phyloP scores from a whole-genome alignment of 2,329 filamentous ascomycete genomes.

The Neocucurbitaria cava region DNA sequence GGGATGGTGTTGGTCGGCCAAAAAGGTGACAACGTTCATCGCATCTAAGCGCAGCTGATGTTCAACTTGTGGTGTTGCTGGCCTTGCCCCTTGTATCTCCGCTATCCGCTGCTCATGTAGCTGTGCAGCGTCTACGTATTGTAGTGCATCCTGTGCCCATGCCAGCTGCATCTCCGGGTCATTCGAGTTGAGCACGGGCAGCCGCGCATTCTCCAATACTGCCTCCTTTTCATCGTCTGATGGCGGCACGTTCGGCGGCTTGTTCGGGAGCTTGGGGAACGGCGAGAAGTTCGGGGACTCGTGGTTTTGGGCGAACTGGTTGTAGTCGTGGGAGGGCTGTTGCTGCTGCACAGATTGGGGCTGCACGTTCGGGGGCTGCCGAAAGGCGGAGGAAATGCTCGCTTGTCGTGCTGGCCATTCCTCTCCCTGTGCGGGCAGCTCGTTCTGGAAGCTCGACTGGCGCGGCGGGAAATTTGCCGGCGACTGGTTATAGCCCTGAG shows the following conservation, averaged over 20 bases:
- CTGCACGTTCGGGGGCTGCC: constrained; percentile 45
- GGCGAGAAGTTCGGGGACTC: constrained; percentile 83
- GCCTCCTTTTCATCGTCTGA: constrained; percentile 94
- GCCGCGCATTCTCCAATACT: constrained; percentile 82
- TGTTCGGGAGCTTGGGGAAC: constrained; percentile 82
- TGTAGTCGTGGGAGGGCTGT: constrained; percentile 47
- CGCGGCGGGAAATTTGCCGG: constrained; percentile 40
- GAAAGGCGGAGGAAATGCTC: constrained; percentile 48
- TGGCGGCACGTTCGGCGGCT: constrained; percentile 86
- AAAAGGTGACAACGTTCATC: constrained; percentile 87
- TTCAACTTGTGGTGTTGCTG: constrained; percentile 83
- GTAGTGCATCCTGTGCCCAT: constrained; percentile 92
- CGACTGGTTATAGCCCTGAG: constrained; percentile 36
- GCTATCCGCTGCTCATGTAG: constrained; percentile 76
- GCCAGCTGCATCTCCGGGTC: constrained; percentile 96
- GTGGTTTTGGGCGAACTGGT: constrained; percentile 47
- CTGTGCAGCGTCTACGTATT: constrained; percentile 83
- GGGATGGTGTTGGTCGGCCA: constrained; percentile 90
- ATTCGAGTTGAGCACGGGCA: constrained; percentile 87
- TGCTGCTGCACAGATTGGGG: constrained; percentile 34
- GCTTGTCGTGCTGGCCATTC: constrained; percentile 42
- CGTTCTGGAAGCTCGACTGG: constrained; percentile 38
- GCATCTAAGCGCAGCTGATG: constrained; percentile 88
- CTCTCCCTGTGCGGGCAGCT: constrained; percentile 26
- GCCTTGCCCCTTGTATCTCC: constrained; percentile 65